Conservation (phyloP, 2,329 filamentous ascomycete genomes). For the Mariannaea elegans region DNA sequence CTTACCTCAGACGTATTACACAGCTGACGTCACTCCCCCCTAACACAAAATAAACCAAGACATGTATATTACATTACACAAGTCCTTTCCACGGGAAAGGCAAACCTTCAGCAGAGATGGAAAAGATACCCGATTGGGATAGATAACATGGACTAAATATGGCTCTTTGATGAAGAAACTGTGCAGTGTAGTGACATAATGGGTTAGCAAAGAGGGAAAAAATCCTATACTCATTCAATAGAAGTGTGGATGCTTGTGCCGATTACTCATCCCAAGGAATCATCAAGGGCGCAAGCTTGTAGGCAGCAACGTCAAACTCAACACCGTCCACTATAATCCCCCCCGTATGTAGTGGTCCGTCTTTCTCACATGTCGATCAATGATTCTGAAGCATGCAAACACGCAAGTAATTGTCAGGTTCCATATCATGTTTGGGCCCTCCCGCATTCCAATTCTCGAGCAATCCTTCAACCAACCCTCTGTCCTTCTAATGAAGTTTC, state of each 20-base stretch:
- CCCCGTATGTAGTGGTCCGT: too few relatives aligned
- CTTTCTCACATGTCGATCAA: too few relatives aligned
- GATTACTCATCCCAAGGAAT: background rate
- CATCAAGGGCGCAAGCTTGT: too few relatives aligned
- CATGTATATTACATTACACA: conserved; percentile 26
- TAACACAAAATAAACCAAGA: background rate
- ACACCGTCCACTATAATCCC: too few relatives aligned
- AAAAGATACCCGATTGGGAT: background rate
- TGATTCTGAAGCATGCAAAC: too few relatives aligned
- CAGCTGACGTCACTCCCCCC: conserved; percentile 1
- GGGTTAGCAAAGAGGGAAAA: conserved; percentile 4
- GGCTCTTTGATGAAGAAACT: too few relatives aligned
- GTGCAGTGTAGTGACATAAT: too few relatives aligned
- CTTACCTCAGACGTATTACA: conserved; percentile 16
- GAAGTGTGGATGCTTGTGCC: background rate
- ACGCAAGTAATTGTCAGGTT: too few relatives aligned
- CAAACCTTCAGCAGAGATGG: background rate
- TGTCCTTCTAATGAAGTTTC: background rate
- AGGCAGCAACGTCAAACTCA: too few relatives aligned
- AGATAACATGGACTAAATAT: background rate
- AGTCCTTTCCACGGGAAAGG: background rate
- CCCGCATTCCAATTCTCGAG: too few relatives aligned
- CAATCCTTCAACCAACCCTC: background rate
- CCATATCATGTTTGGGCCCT: too few relatives aligned
- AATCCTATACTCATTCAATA: background rate